These are phyloP conservation scores for Forsythia suspensa DNA, from an alignment of 257 asterid genomes.

Conservation along the genomic window DNA sequence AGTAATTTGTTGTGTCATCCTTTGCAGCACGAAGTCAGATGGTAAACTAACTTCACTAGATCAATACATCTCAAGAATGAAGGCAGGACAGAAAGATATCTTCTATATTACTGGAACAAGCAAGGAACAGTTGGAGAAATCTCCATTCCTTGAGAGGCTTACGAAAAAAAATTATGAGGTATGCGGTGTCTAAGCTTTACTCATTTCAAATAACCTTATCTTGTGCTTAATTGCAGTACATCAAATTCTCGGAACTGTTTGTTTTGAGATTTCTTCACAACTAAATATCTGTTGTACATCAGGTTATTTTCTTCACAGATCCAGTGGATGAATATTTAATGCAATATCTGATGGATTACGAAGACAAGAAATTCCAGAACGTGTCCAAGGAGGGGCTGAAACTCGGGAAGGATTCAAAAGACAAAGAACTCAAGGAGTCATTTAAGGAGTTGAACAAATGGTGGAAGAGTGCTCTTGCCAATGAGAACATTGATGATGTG, in stretches of 20 bases:
- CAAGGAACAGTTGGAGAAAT: conserved; percentile 94
- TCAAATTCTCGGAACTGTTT: not conserved
- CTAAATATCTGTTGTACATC: conserved; percentile 17
- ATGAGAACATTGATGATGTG: conserved; percentile 82
- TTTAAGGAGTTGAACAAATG: conserved; percentile 83
- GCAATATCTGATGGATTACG: conserved; percentile 95
- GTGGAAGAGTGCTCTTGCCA: conserved; percentile 87
- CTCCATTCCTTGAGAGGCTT: conserved; percentile 95
- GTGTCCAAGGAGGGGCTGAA: conserved; percentile 94
- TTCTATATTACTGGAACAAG: conserved; percentile 89
- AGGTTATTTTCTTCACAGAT: conserved; percentile 88
- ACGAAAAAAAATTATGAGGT: conserved; percentile 90
- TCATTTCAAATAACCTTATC: not conserved
- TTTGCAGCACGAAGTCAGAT: conserved; percentile 78
- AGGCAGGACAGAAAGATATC: conserved; percentile 90
- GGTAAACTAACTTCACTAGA: conserved; percentile 91
- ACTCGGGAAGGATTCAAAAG: conserved; percentile 75
- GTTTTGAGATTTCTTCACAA: not conserved
- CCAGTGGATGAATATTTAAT: conserved; percentile 92
- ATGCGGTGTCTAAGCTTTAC: not conserved
- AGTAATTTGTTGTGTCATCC: not conserved
- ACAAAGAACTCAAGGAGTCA: conserved; percentile 81
- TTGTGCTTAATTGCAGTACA: not conserved
- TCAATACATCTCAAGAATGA: conserved; percentile 94
- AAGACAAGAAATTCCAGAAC: conserved; percentile 86